Percentiles rank a stretch among this genome's conserved stretches.
Evolutionary conservation across 768 basidiomycete species (phyloP).

Genomic region (Leccinum obscurum): DNA sequence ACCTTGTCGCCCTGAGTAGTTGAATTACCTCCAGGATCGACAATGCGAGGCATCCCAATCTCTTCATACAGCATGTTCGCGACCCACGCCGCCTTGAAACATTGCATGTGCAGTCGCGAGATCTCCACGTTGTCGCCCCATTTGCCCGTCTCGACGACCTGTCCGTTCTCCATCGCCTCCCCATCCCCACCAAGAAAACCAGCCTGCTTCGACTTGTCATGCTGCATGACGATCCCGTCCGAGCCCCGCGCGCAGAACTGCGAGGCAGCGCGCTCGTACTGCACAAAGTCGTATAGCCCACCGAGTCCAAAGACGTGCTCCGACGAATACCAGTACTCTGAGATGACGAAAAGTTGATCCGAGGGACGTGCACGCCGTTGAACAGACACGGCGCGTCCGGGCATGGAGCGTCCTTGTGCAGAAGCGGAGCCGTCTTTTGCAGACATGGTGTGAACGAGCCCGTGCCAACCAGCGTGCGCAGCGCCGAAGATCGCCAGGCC

Average conservation of each 20-base stretch:
- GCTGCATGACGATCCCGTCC: conserved; percentile 69
- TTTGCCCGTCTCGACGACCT: conserved; percentile 58
- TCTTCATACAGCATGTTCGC: conserved; percentile 93
- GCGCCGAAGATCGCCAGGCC: conserved; percentile 38
- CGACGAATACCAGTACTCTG: conserved; percentile 99
- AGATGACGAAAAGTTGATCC: conserved; percentile 93
- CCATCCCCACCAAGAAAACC: conserved; percentile 59
- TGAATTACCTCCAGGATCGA: conserved; percentile 80
- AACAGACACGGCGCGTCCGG: conserved; percentile 86
- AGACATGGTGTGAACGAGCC: conserved; percentile 91
- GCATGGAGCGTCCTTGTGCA: conserved; percentile 86
- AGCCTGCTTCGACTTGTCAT: conserved; percentile 52
- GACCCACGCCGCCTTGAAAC: conserved; percentile 99
- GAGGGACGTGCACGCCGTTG: conserved; percentile 91
- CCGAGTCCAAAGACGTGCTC: conserved; percentile 96
- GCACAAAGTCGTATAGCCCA: conserved; percentile 92
- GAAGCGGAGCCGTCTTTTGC: conserved; percentile 63
- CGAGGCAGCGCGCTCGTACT: conserved; percentile 91
- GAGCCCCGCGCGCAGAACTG: conserved; percentile 83
- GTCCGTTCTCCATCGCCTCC: conserved; percentile 59
- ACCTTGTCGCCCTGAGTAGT: conserved; percentile 36
- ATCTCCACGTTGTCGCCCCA: conserved; percentile 80
- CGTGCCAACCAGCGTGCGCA: conserved; percentile 77
- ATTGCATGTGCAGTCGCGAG: conserved; percentile 91
- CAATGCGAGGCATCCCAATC: conserved; percentile 88